Conservation (phyloP, 192 early-diverging fungal species). For the Backusella australiensis region DNA sequence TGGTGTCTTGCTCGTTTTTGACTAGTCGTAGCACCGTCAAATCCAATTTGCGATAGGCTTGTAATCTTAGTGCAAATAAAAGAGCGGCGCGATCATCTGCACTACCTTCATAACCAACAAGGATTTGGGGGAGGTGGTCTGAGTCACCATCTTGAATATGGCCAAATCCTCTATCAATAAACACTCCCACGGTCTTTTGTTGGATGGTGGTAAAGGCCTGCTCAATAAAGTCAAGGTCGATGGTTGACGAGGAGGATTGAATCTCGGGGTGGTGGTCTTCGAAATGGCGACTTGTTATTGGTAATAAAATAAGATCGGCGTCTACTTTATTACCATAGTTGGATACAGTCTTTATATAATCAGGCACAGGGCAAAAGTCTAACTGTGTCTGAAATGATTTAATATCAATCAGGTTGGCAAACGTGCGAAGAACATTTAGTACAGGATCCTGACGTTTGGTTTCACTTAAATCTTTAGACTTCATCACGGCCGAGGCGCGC, state of each 20-base stretch:
- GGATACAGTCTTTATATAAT: conserved; percentile 68
- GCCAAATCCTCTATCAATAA: conserved; percentile 71
- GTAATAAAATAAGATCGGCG: conserved; percentile 69
- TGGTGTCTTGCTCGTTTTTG: neutral
- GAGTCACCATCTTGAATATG: conserved; percentile 45
- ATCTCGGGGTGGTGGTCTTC: conserved; percentile 1
- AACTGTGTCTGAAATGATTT: conserved; percentile 56
- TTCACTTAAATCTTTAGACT: conserved; percentile 61
- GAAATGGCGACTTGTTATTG: conserved; percentile 49
- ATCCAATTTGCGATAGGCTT: conserved; percentile 43
- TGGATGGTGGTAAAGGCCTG: conserved; percentile 29
- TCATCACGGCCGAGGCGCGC: conserved; percentile 79
- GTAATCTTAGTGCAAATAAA: conserved; percentile 53
- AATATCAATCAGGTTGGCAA: conserved; percentile 73
- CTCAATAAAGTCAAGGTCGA: conserved; percentile 7
- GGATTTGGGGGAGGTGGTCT: conserved; percentile 48
- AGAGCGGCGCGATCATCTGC: conserved; percentile 71
- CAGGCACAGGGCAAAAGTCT: conserved; percentile 54
- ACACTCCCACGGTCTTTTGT: conserved; percentile 50
- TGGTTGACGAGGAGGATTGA: neutral
- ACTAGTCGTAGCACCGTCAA: conserved; percentile 50
- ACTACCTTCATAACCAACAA: conserved; percentile 73
- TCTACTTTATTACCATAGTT: conserved; percentile 53
- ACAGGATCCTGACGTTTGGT: conserved; percentile 70
- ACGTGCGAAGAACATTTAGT: conserved; percentile 79